Base-by-base conservation (phyloP, 2,329 filamentous ascomycete species). In the Fusarium luffae region DNA sequence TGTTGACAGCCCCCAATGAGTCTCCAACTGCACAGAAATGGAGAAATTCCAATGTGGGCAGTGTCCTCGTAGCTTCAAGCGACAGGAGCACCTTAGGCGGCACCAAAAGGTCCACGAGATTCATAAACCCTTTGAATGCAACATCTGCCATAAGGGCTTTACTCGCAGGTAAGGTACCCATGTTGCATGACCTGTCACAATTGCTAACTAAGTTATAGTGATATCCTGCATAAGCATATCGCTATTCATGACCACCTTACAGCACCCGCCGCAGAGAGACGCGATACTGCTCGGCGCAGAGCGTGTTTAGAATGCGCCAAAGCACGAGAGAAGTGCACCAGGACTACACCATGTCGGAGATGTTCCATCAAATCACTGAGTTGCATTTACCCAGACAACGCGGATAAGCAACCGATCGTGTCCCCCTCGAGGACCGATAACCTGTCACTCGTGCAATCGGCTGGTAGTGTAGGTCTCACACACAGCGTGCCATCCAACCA, bases 71-170 rank as follows among this genome's bases (percentile, higher is more conserved):
- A 72, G 47, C 30, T 74, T 74, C 42, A 74, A 69, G 57, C 50
- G 72, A 19, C 27, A 55, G 1, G 72, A 74, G 49, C 72, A 74
- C 23, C 58, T 74, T 1, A 71, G 59, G 10, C 51, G 72, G 9
- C 72, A 74, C 23, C 50, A 74, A 12, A 59, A 54, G n/a, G 47
- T 61, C 0, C 71, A 74, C 28, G 60, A 66, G 4, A 60, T 41
- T 6, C 23, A 47, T 7, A 48, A 55, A 25, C 49, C 57, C 3
- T 74, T 74, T 7, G 25, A 52, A 8, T 74, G 72, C 11, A 40
- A 57, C 9, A 51, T 59, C 1, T 74, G 72, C 8, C 55, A 54
- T 3, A 74, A 72, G 25, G 41, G 57, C 4, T 74, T 74, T 4
- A 59, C 64, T 12, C 54, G 71, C 41, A 74, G 72, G 71, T 71